Percentiles rank a stretch among this genome's conserved stretches.
Conservation (phyloP, 805 yeast genomes). For the Schwanniomyces polymorphus region DNA sequence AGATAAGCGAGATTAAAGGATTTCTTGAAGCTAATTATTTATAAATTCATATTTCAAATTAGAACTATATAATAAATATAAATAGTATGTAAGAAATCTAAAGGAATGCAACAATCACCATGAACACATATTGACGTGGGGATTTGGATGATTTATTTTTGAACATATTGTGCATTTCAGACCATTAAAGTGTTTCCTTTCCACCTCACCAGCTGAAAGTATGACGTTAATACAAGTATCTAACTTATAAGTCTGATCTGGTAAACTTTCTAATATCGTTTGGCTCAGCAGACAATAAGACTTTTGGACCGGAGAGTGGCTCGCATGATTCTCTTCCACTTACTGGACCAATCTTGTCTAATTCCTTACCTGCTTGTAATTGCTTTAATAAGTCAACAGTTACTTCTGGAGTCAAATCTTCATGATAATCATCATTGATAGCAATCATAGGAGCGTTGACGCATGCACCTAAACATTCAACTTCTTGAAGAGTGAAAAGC, state of each 20-base stretch:
- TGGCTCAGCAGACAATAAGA: conserved; percentile 60
- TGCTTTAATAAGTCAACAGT: conserved; percentile 61
- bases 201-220: conserved; percentile 1
- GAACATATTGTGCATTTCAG: neutral
- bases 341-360: conserved; percentile 65
- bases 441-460: conserved; percentile 90
- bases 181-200: conserved; percentile 1
- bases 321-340: conserved; percentile 71
- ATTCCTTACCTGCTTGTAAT: conserved; percentile 61
- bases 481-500: conserved; percentile 79
- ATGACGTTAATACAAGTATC: neutral
- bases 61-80: neutral
- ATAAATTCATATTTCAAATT: neutral
- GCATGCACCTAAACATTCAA: conserved; percentile 91
- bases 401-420: conserved; percentile 73
- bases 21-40: neutral
- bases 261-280: conserved; percentile 68
- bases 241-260: conserved; percentile 60
- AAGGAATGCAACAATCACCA: neutral
- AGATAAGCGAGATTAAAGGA: neutral
- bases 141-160: neutral
- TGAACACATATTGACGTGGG: neutral
- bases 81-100: neutral
- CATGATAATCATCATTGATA: conserved; percentile 78
- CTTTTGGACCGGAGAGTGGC: conserved; percentile 70